Evolutionary conservation across 257 asterid species (phyloP), one percentile per base, ranked within the genome.

Genomic region (Plantago major): DNA sequence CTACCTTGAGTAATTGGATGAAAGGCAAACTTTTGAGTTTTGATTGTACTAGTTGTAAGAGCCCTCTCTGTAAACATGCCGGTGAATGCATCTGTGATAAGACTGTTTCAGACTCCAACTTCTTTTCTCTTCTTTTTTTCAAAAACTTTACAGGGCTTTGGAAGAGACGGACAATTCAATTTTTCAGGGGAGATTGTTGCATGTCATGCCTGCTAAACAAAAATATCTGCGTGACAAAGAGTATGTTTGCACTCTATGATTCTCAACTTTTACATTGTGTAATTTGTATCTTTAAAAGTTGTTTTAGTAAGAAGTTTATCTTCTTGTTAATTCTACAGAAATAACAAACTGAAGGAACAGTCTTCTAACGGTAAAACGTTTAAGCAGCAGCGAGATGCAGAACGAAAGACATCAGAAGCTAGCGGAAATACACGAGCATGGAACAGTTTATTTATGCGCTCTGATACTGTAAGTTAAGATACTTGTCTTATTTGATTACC

Each of bases 121-220:
- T 53, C 58, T 26, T 53, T n/a, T n/a, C n/a, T n/a, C n/a, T n/a
- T n/a, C n/a, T n/a, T 3, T 26, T 9, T 66, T 7, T 58, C 30
- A 4, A 46, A 40, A 55, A 17, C 10, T 48, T 63, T 72, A 49
- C 82, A 89, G 96, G 91, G 99, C 96, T 47, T 66, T 93, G 60
- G 77, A 76, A 60, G 91, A 86, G 89, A 80, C 76, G 88, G 94
- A 93, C 68, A 75, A 64, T 68, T 82, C 94, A 50, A 80, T 69
- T 74, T 93, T 93, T 68, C 99, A 93, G 75, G 99, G 99, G 65
- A 85, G 97, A 80, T 63, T 93, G 66, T 71, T 93, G 82, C 96
- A 89, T 74, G 87, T 93, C 73, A 83, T 84, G 95, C 91, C 83
- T 48, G 99, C 97, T 63, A 51, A 61, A 50, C 78, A 74, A 70